Evolutionary conservation across 192 early-diverging fungal genomes (phyloP).

Genomic region (Chytriomyces sp.): DNA sequence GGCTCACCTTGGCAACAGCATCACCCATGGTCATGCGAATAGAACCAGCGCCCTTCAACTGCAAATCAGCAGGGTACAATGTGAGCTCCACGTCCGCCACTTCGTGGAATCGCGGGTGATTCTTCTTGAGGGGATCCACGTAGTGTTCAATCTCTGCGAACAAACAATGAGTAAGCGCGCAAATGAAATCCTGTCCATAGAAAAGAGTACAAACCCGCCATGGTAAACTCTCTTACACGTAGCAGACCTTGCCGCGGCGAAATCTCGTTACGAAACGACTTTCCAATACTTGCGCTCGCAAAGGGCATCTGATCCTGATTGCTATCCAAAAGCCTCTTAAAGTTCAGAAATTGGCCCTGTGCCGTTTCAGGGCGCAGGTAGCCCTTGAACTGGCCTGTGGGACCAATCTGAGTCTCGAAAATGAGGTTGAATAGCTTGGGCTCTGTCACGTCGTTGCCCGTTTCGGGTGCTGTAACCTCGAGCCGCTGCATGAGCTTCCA

Average conservation of each 20-base stretch:
- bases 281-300: conserved; percentile 96
- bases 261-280: conserved; percentile 99
- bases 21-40: conserved; percentile 85
- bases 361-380: conserved; percentile 98
- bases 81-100: conserved; percentile 75
- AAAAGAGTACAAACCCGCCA: too few relatives aligned
- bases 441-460: conserved; percentile 85
- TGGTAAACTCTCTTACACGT: conserved; percentile 77
- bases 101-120: conserved; percentile 88
- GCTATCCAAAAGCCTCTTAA: conserved; percentile 93
- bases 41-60: conserved; percentile 75
- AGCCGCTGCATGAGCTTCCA: conserved; percentile 79
- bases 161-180: too few relatives aligned
- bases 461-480: conserved; percentile 88
- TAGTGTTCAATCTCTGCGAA: conserved; percentile 99
- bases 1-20: conserved; percentile 76
- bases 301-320: conserved; percentile 99
- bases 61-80: conserved; percentile 75
- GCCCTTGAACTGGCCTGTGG: conserved; percentile 92
- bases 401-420: conserved; percentile 98
- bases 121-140: conserved; percentile 91
- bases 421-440: conserved; percentile 98
- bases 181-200: too few relatives aligned
- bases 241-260: conserved; percentile 92
- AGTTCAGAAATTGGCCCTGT: conserved; percentile 99